Conservation (phyloP, 768 basidiomycete genomes). For the Boletus vermiculosoides region DNA sequence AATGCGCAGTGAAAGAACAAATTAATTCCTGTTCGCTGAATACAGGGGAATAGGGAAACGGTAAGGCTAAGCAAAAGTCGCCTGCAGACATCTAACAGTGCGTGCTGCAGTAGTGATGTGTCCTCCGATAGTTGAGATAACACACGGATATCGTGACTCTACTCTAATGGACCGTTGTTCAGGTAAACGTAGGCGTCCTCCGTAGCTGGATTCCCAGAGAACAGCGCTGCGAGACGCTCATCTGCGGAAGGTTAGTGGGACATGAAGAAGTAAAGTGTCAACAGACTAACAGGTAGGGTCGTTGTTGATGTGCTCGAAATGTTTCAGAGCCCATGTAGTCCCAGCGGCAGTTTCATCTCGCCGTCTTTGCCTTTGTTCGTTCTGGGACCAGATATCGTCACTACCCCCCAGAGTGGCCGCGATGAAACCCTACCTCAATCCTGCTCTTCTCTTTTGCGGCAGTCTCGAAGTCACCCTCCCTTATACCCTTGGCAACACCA, state of each 20-base stretch:
- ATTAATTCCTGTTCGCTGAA: constrained; percentile 18
- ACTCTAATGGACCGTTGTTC: constrained; percentile 45
- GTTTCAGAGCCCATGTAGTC: constrained; percentile 70
- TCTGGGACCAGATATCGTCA: constrained; percentile 47
- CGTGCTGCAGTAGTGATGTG: constrained; percentile 3
- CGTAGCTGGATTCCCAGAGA: constrained; percentile 61
- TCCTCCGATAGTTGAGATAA: constrained; percentile 1
- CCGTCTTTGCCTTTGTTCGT: constrained; percentile 86
- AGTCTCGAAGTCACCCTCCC: constrained; percentile 88
- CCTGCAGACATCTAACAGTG: constrained; percentile 8
- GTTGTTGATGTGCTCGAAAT: constrained; percentile 67
- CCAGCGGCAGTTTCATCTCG: constrained; percentile 78
- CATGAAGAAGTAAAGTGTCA: background rate
- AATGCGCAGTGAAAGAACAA: background rate
- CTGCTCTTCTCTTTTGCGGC: constrained; percentile 85
- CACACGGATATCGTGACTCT: constrained; percentile 9
- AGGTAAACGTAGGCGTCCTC: constrained; percentile 79
- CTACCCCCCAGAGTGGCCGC: background rate
- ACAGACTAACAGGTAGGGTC: constrained; percentile 68
- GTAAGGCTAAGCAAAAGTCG: constrained; percentile 18
- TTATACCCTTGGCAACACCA: constrained; percentile 85
- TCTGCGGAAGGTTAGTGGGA: constrained; percentile 34
- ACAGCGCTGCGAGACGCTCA: constrained; percentile 59
- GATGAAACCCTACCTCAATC: constrained; percentile 67
- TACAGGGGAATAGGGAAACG: constrained; percentile 9